Evolutionary conservation across 2,329 filamentous ascomycete species (phyloP).

Genomic region (Hansfordia pulvinata): DNA sequence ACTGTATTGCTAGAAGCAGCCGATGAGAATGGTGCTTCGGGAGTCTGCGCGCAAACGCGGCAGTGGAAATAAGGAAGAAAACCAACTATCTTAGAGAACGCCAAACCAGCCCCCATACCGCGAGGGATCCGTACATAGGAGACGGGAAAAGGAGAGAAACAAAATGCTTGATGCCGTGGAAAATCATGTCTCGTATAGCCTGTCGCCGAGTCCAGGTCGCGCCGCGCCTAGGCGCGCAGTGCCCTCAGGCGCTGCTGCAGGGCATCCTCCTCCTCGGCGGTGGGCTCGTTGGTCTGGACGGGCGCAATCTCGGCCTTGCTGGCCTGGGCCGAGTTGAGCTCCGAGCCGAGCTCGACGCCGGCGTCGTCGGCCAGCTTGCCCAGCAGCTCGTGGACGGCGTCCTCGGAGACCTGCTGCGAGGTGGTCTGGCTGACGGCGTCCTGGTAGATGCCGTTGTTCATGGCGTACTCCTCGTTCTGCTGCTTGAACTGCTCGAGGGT

Average conservation of each 20-base stretch:
- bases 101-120: too few species aligned
- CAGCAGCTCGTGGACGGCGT: slow-evolving; percentile 77
- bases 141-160: too few species aligned
- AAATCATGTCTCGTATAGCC: too few species aligned
- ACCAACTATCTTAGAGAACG: too few species aligned
- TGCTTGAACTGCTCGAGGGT: slow-evolving; percentile 47
- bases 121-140: too few species aligned
- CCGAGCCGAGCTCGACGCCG: slow-evolving; percentile 66
- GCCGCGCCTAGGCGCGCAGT: slow-evolving; percentile 32
- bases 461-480: slow-evolving; percentile 51
- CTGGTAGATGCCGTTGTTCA: slow-evolving; percentile 65
- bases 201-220: too few species aligned
- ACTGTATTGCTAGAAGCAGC: too few species aligned
- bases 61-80: too few species aligned
- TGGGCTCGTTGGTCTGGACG: slow-evolving; percentile 45
- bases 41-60: too few species aligned
- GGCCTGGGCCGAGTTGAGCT: slow-evolving; percentile 47
- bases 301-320: slow-evolving; percentile 40
- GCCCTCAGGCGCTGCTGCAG: slow-evolving; percentile 48
- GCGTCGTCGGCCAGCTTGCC: slow-evolving; percentile 80
- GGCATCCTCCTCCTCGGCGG: slow-evolving; percentile 67
- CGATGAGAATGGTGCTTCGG: too few species aligned
- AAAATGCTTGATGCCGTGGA: too few species aligned
- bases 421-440: slow-evolving; percentile 73
- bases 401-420: slow-evolving; percentile 57